Evolutionary conservation across 2,329 filamentous ascomycete species (phyloP), one percentile per base, ranked within the genome.

Genomic region (Clonostachys chloroleuca): DNA sequence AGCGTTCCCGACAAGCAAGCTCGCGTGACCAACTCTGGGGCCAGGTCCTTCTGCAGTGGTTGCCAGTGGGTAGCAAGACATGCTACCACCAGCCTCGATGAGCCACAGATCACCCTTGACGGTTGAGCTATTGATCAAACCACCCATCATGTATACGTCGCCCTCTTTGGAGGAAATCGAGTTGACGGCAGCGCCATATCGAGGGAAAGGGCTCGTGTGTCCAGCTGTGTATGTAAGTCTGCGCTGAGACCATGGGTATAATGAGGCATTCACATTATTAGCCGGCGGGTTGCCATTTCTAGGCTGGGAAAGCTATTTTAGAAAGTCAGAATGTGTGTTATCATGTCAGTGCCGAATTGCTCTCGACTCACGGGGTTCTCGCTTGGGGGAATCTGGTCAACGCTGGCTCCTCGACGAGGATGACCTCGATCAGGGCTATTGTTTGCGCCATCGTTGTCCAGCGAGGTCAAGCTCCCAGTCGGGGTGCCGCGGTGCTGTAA

Each of bases 91-190:
- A 51, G 91, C 89, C 66, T 99, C 94, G 42, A 97, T 87, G 84
- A 97, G 87, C 95, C 95, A 99, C 42, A 99, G 69, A 69, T 99
- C 94, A 43, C 94, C 94, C 64, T 96, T 96, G 41, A 97, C 94
- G 3, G 90, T 96, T 36, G 91, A 89, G 55, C 92, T 92, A 61
- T 95, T 92, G 59, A 99, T 92, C 51, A 99, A 71, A 44, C 94
- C 94, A 52, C 94, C 94, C 92, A 99, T 97, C 61, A 99, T 79
- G 61, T 97, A 99, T 48, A 99, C 88, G 58, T 95, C 90, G 50
- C 95, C 95, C 67, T 99, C 94, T 69, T 97, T 97, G 37, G 92
- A 96, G 20, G 92, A 88, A 14, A 87, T 78, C 1, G 91, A 81
- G 65, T 99, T 99, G 64, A 96, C 92, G 7, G 95, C 94, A 45